Base-by-base conservation (phyloP, 768 basidiomycete genomes). In the Panellus pusillus region DNA sequence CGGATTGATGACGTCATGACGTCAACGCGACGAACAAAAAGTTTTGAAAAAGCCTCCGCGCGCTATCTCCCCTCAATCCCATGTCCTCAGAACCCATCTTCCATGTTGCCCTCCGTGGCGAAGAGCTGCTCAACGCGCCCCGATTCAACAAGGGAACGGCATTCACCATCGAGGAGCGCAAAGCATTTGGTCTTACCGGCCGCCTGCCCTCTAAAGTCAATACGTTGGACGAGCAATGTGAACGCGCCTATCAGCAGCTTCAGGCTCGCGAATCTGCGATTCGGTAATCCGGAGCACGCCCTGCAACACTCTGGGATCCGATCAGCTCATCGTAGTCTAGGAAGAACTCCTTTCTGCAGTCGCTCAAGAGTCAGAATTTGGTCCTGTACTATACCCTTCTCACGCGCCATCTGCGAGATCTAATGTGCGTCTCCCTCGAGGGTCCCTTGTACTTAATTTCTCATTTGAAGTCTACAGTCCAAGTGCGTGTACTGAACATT, bases 61-160 rank as follows among this genome's bases (percentile, higher is more conserved):
- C n/a, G n/a, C n/a, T n/a, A n/a, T n/a, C n/a, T n/a, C n/a, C n/a
- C n/a, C n/a, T 18, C 6, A 14, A 40, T 20, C 5, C 24, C 44
- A 61, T 56, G 52, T 11, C 41, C 18, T 19, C 12, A 47, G 31
- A 47, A 20, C 58, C 62, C 18, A 50, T 66, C 27, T 64, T 70
- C 32, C 74, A 70, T 31, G 70, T 89, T 41, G 78, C 83, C 18
- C 70, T 90, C 14, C 79, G 79, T 29, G 89, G 89, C 9, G 76
- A 83, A 4, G 73, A 74, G 3, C 65, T 93, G 20, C 78, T 93
- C 47, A 79, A 77, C 17, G 80, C 74, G 41, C 85, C 90, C 0
- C 77, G 82, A 12, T 86, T 81, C 69, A 89, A 89, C 76, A 90
- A 90, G 69, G 93, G 93, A 14, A 90, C 86, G 8, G 89, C 80